phyloP scores from a whole-genome alignment of 2,329 filamentous ascomycete genomes.

The Pseudocercospora musae region DNA sequence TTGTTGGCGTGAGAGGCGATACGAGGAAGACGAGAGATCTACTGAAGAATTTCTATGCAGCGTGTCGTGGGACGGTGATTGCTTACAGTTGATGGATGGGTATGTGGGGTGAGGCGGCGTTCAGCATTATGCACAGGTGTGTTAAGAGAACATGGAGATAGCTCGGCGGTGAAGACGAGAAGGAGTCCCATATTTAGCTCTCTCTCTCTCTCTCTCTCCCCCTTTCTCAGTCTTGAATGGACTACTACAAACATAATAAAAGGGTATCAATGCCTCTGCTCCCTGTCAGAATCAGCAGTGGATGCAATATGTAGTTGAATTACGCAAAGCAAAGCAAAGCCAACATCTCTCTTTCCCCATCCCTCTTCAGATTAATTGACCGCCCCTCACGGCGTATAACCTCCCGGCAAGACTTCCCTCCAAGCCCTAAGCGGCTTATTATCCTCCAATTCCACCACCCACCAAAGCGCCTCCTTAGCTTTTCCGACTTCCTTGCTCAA shows the following conservation, averaged over 20 bases:
- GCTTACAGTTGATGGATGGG: constrained; percentile 11
- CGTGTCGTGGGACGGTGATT: constrained; percentile 51
- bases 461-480: constrained; percentile 92
- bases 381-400: constrained; percentile 25
- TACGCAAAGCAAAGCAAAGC: too few species aligned
- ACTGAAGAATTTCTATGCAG: constrained; percentile 70
- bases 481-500: constrained; percentile 80
- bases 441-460: constrained; percentile 94
- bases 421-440: constrained; percentile 74
- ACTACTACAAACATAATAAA: too few species aligned
- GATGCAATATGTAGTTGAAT: too few species aligned
- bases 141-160: not conserved
- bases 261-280: too few species aligned
- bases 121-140: not conserved
- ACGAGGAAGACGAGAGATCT: constrained; percentile 60
- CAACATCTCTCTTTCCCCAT: too few species aligned
- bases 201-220: too few species aligned
- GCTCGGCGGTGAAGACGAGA: not conserved
- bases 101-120: not conserved
- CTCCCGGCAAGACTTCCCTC: constrained; percentile 51
- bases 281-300: too few species aligned
- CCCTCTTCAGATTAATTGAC: too few species aligned
- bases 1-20: constrained; percentile 63
- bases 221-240: too few species aligned
- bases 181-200: not conserved